These are phyloP conservation scores for Schizophyllum amplum DNA, from an alignment of 1,284 basidiomycete species.

Conservation along the genomic window DNA sequence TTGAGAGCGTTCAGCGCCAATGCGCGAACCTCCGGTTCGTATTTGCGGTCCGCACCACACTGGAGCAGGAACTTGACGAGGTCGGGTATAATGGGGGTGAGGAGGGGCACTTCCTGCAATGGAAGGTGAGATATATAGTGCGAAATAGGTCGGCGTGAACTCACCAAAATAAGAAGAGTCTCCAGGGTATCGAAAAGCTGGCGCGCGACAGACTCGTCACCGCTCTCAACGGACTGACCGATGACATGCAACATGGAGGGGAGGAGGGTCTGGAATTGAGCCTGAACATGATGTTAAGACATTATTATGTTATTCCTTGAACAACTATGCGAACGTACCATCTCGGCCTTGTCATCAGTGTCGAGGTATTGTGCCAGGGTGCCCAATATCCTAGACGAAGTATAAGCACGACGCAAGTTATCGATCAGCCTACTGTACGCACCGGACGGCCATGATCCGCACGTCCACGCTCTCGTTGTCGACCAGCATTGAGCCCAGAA, in stretches of 20 bases:
- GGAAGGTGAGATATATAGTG: slow-evolving; percentile 4
- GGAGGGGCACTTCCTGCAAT: slow-evolving; percentile 80
- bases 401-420: slow-evolving; percentile 1
- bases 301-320: too few species aligned
- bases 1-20: slow-evolving; percentile 92
- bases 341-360: slow-evolving; percentile 78
- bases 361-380: slow-evolving; percentile 94
- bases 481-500: slow-evolving; percentile 73
- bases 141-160: slow-evolving; percentile 17
- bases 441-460: slow-evolving; percentile 85
- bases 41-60: slow-evolving; percentile 75
- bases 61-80: slow-evolving; percentile 86
- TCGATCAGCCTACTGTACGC: slow-evolving; percentile 12
- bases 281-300: too few species aligned
- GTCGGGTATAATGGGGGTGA: slow-evolving; percentile 84
- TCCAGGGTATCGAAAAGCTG: slow-evolving; percentile 95
- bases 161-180: slow-evolving; percentile 84
- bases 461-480: slow-evolving; percentile 92
- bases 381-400: slow-evolving; percentile 65
- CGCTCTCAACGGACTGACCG: slow-evolving; percentile 77
- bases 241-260: slow-evolving; percentile 90
- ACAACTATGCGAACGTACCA: slow-evolving; percentile 61
- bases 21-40: slow-evolving; percentile 80
- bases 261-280: slow-evolving; percentile 75
- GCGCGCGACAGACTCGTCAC: slow-evolving; percentile 78